Evolutionary conservation across 1,139 yeast genomes (phyloP), one percentile per base, ranked within the genome.

Genomic region (Wickerhamomyces sp.): DNA sequence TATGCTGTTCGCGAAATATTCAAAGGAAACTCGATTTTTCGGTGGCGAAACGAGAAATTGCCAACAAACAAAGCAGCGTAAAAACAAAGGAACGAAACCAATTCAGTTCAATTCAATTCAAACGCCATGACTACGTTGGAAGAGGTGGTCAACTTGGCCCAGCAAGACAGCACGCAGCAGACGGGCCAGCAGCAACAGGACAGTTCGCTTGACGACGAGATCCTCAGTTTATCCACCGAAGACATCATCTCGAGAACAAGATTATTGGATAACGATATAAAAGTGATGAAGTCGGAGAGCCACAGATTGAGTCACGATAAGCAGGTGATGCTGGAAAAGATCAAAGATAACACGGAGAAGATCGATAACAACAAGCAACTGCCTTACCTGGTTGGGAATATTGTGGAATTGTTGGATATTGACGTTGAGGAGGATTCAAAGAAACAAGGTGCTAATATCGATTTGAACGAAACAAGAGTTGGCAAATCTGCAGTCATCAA

Each of bases 401-500:
- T 93, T 36, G 97, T 93, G 18, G 99, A 93, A 61, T 68, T 93
- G 43, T 72, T 93, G 57, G 95, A 91, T 55, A 74, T 91, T 62
- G 82, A 81, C 47, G 89, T 84, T 11, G 93, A 87, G 44, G 91
- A 84, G 47, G 96, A 86, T 49, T 60, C 60, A 15, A 57, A 57
- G 30, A 54, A 58, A 16, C 96, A 91, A 59, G 98, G 97, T 23
- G 96, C 97, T 37, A 91, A 89, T 55, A 85, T 88, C 33, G 97
- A 93, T 59, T 69, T 86, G 47, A 96, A 93, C 55, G 88, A 96
- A 36, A 76, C 95, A 11, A 77, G 96, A 46, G 75, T 78, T 28
- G 98, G 98, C n/a, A 88, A 91, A 61, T 87, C 95, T 11, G 99
- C 99, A 1, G 98, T 93, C 21, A 86, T 93, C 47, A 91, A 93